Evolutionary conservation across 345 rosid species (phyloP), one percentile per base, ranked within the genome.

Genomic region (Physaria fendleri): DNA sequence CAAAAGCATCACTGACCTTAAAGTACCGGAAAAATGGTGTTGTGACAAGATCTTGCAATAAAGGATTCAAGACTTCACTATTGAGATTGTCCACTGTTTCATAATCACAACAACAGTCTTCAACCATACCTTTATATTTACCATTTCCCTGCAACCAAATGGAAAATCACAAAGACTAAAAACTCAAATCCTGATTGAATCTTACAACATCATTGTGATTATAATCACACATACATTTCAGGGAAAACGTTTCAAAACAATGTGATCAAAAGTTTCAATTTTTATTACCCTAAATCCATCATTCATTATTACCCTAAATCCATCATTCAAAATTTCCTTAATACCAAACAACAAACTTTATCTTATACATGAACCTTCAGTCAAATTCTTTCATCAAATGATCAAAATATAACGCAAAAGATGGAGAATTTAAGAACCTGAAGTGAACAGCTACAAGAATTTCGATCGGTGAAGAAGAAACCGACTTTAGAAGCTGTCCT

Each of bases 81-180:
- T 94, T 94, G 25, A 92, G 78, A 73, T 74, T 64, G 53, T 92
- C 85, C 11, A 84, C 98, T 10, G 90, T 86, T 77, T 94, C 92
- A 24, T 87, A 90, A 47, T 90, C 88, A 63, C 99, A 90, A 42
- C 96, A 94, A 69, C 97, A 94, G 69, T 82, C 99, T 72, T 90
- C 95, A 39, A 94, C 82, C 20, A 84, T 62, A 17, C 99, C 99
- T 38, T 71, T 78, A 59, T 78, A 80, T 64, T 76, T 76, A 65
- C 75, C 72, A 16, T 18, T 52, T 37, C 58, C 81, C 89, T 83
- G 72, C 72, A 33, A 22, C 15, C 43, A 38, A 39, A 46, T 23
- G 12, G 2, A 32, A 17, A 46, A 29, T 29, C 29, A 28, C 2
- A 25, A 40, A 4, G 18, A 53, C 2, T 34, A 18, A 29, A 25